phyloP scores from a whole-genome alignment of 139 green algal species.

The Chlorella sp. region DNA sequence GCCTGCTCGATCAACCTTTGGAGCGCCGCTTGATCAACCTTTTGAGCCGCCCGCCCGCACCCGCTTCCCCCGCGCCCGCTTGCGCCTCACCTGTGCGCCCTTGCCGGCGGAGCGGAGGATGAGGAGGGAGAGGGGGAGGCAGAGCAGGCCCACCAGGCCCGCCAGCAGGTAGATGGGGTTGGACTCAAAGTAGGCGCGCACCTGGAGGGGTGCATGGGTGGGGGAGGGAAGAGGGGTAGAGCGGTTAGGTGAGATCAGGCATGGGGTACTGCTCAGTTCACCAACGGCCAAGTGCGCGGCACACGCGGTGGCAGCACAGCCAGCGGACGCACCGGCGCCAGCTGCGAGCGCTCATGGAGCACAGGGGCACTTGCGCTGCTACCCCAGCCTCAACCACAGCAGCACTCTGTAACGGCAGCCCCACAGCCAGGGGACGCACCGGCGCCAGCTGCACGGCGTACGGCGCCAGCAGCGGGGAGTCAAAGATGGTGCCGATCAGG shows the following conservation, averaged over 20 bases:
- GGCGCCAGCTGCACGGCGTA: conserved; percentile 8
- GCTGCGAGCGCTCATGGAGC: too few relatives aligned
- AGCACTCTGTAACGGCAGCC: neutral
- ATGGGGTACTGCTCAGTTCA: too few relatives aligned
- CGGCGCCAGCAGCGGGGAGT: conserved; percentile 13
- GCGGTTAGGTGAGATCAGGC: neutral
- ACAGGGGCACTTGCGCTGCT: too few relatives aligned
- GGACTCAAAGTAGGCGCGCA: conserved; percentile 8
- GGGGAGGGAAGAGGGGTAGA: neutral
- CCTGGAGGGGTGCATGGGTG: neutral
- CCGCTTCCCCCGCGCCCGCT: neutral
- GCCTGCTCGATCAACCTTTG: too few relatives aligned
- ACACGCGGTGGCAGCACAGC: too few relatives aligned
- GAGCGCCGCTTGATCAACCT: too few relatives aligned
- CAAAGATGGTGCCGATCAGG: conserved; percentile 16
- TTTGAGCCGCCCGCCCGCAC: neutral
- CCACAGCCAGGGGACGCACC: too few relatives aligned
- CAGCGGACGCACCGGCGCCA: too few relatives aligned
- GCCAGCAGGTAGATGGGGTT: conserved; percentile 6
- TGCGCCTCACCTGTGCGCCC: neutral
- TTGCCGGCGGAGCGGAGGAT: neutral
- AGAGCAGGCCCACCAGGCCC: neutral
- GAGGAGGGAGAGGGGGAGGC: conserved; percentile 11
- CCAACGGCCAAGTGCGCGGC: too few relatives aligned
- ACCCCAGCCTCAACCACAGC: neutral